These are phyloP conservation scores for Reticulascus tulasneorum DNA, from an alignment of 2,329 filamentous ascomycete species.

Conservation along the genomic window DNA sequence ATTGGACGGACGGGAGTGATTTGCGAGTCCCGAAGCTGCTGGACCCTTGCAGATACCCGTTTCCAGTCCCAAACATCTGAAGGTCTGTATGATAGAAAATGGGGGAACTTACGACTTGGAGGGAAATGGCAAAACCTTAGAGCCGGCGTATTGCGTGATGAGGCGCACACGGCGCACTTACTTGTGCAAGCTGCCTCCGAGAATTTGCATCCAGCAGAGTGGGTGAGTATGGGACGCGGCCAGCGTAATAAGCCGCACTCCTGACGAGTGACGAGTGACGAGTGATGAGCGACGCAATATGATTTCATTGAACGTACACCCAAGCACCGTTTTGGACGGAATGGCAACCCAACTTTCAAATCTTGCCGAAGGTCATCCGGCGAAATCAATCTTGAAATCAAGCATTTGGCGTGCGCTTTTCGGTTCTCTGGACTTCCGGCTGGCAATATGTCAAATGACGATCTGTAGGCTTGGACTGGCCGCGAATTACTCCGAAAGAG, in stretches of 20 bases:
- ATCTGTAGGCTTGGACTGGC: conserved; percentile 13
- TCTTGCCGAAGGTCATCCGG: too few species aligned
- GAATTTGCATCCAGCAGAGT: not conserved
- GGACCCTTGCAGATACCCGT: conserved; percentile 15
- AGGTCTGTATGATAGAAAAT: not conserved
- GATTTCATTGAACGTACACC: too few species aligned
- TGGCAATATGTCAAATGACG: conserved; percentile 16
- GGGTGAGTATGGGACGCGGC: conserved; percentile 2
- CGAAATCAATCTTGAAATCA: too few species aligned
- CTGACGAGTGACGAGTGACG: too few species aligned
- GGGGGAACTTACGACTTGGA: conserved; percentile 1
- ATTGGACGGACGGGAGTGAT: too few species aligned
- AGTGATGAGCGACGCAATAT: too few species aligned
- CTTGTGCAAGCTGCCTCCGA: not conserved
- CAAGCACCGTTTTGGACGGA: too few species aligned
- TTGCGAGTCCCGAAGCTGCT: conserved; percentile 7
- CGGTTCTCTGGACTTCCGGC: conserved; percentile 10
- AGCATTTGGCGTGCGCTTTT: too few species aligned
- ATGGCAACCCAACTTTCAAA: too few species aligned
- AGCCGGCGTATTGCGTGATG: conserved; percentile 2
- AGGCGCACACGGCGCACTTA: not conserved
- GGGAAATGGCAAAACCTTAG: not conserved
- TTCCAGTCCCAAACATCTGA: not conserved
- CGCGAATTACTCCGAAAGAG: conserved; percentile 12
- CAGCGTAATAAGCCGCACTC: too few species aligned